These are phyloP conservation scores for Amanita exitialis DNA, from an alignment of 768 basidiomycete genomes.

Conservation along the genomic window DNA sequence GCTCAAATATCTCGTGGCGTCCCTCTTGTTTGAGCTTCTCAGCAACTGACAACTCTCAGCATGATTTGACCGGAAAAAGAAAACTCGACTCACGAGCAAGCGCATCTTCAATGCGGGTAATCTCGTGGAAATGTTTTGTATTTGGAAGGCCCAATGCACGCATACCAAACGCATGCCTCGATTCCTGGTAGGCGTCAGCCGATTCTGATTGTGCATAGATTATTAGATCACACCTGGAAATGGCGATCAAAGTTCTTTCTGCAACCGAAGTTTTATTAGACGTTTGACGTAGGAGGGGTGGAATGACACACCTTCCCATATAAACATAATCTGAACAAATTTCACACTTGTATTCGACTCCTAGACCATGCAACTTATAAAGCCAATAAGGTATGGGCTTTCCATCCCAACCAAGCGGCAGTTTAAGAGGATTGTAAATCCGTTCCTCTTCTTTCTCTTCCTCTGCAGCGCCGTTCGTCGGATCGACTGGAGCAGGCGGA, in stretches of 20 bases:
- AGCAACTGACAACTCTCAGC: conserved; percentile 49
- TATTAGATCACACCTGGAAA: conserved; percentile 56
- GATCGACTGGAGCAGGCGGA: conserved; percentile 37
- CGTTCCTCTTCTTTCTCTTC: conserved; percentile 95
- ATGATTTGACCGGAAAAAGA: background rate
- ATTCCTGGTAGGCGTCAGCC: conserved; percentile 47
- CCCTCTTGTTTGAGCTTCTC: conserved; percentile 97
- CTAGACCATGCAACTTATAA: conserved; percentile 95
- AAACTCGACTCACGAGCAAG: conserved; percentile 61
- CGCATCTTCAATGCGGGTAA: conserved; percentile 94
- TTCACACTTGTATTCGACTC: conserved; percentile 97
- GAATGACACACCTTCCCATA: conserved; percentile 70
- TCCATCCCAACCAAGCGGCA: conserved; percentile 96
- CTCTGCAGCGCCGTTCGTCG: conserved; percentile 30
- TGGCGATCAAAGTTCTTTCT: conserved; percentile 96
- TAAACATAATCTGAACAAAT: conserved; percentile 96
- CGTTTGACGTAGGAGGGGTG: background rate
- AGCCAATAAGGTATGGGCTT: conserved; percentile 99
- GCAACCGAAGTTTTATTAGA: conserved; percentile 6
- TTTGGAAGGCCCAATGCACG: conserved; percentile 94
- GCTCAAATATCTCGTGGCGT: conserved; percentile 84
- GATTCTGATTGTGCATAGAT: background rate
- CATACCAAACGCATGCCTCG: conserved; percentile 97
- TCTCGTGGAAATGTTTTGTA: conserved; percentile 98
- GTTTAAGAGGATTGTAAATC: conserved; percentile 95